Base-by-base conservation (phyloP, 306 rosid species). In the Fragaria ananassa region DNA sequence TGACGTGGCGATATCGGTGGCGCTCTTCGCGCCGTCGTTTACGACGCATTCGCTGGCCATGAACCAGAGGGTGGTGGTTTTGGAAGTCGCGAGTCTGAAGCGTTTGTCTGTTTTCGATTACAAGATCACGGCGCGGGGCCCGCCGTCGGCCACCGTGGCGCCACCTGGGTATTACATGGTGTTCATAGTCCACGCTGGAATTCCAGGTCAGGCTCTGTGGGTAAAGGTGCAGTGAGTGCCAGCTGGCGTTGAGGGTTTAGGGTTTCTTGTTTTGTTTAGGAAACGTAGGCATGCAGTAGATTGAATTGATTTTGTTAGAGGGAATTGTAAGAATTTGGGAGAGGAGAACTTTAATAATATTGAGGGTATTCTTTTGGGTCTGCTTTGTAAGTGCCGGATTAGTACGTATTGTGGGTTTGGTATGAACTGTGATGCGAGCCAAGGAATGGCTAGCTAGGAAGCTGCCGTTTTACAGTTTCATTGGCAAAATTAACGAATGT, bases 101-200 rank as follows among this genome's bases (percentile, higher is more conserved):
- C 37, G 10, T 31, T 31, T 88, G 80, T 82, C 78, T 34, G 17
- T 18, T 34, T 58, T 17, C 3, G 71, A 65, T 57, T 87, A 83
- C 61, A 87, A 74, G 77, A 84, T 86, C 2, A 83, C 88, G 37
- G 84, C 81, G 1, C 78, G 61, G 25, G 96, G 89, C 68, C 93
- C 96, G 11, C 79, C 67, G 2, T 74, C 80, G 0, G 18, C 75
- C n/a, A 69, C 83, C 0, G 86, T 88, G 81, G 93, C 96, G 7
- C 96, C 96, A 73, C 93, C 93, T 15, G 96, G 97, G 3, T 87
- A 74, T 50, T 88, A 90, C 45, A 84, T 90, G 93, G 79, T 92
- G 2, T 86, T 74, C 65, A 4, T 92, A 19, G 89, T 92, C 76
- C 96, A 90, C 37, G 85, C 82, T 60, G 97, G 88, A 17, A 34